Evolutionary conservation across 2,329 filamentous ascomycete species (phyloP), one percentile per base, ranked within the genome.

Genomic region (Fusarium pseudograminearum): DNA sequence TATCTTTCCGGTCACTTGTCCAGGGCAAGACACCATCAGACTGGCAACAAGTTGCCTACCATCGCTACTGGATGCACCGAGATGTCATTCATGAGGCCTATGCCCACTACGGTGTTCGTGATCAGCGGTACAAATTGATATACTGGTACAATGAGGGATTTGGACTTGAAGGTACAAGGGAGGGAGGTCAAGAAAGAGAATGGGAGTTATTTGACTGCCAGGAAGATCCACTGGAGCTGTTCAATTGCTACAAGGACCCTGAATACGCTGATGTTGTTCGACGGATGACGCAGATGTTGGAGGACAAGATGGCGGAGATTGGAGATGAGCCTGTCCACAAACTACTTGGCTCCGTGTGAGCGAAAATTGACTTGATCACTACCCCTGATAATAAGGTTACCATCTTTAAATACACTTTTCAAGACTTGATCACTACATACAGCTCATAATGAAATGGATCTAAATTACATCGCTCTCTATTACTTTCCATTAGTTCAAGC

Each of bases 21-120:
- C 67, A 74, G 11, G 79, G 80, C 4, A 56, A 73, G 4, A 81
- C 81, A 2, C 83, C 83, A 0, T 31, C 31, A 0, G 78, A 81
- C 57, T 86, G 84, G 84, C 81, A 83, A 56, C 83, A 87, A 62
- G 77, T 86, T 0, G 85, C 84, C 0, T 87, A 86, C 59, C 84
- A 87, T 60, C 80, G 84, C 1, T 87, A 87, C 74, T 87, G 84
- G 84, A 87, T 87, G 85, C 83, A 87, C 72, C 80, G 80, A 24
- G 84, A 87, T 58, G 73, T 79, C 1, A 83, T 84, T 11, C 84
- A 87, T 62, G 70, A 85, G 9, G 83, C 82, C 0, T 82, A 82
- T 63, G 84, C 85, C 0, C 85, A 87, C 71, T 87, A 87, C 56
- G 85, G 85, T 2, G 77, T 86, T 9, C 78, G 85, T 0, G 78